A percentile compares a stretch with the other conserved stretches of the same genome.
These are phyloP conservation scores for Pythium phragmiticola DNA, from an alignment of 352 stramenopile genomes.

Conservation along the genomic window DNA sequence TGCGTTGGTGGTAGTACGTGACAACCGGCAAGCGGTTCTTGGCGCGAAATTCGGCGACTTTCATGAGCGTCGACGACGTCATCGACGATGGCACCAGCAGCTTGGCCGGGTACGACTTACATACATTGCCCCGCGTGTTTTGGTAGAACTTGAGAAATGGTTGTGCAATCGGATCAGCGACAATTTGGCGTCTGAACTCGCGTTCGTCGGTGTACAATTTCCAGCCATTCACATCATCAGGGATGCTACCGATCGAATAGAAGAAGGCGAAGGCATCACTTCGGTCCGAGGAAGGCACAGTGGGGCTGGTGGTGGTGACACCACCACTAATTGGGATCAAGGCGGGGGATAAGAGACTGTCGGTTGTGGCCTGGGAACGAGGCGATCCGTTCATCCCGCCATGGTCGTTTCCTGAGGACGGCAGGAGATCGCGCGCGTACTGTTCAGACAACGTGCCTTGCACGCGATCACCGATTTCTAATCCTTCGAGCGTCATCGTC, in stretches of 20 bases:
- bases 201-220: slow-evolving; percentile 70
- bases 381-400: background rate
- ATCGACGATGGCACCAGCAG: slow-evolving; percentile 73
- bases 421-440: background rate
- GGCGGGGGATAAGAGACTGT: slow-evolving; percentile 14
- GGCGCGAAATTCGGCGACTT: slow-evolving; percentile 79
- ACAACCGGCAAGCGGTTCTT: slow-evolving; percentile 87
- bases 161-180: slow-evolving; percentile 48
- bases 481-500: slow-evolving; percentile 12
- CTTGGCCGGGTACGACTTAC: slow-evolving; percentile 80
- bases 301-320: slow-evolving; percentile 14
- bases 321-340: slow-evolving; percentile 29
- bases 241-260: slow-evolving; percentile 42
- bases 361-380: background rate
- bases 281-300: slow-evolving; percentile 31
- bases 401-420: background rate
- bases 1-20: slow-evolving; percentile 80
- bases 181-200: slow-evolving; percentile 81
- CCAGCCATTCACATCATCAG: slow-evolving; percentile 66
- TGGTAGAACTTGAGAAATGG: slow-evolving; percentile 85
- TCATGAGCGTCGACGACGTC: slow-evolving; percentile 59
- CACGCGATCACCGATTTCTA: slow-evolving; percentile 7
- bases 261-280: slow-evolving; percentile 73
- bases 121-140: slow-evolving; percentile 78
- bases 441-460: slow-evolving; percentile 12